These are phyloP conservation scores for Pythium sukuiense DNA, from an alignment of 352 stramenopile species.

Conservation along the genomic window DNA sequence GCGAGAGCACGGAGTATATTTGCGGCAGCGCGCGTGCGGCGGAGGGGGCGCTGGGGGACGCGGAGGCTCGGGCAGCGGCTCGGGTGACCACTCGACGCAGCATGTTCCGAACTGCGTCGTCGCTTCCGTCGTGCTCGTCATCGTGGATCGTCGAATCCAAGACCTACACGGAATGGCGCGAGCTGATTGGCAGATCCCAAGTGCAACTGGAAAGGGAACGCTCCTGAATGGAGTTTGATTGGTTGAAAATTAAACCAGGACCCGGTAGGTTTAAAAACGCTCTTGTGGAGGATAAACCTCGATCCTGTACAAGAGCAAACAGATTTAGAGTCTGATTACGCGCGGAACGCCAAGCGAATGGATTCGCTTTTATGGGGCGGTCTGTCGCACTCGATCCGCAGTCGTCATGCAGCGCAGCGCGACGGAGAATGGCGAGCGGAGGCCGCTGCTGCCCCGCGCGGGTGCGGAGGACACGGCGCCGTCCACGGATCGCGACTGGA, in stretches of 20 bases:
- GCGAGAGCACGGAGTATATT: neutral
- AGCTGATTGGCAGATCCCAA: constrained; percentile 7
- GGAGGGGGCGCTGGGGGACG: neutral
- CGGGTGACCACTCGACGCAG: constrained; percentile 9
- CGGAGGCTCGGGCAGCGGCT: neutral
- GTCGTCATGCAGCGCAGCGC: constrained; percentile 7
- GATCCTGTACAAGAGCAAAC: neutral
- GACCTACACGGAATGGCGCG: neutral
- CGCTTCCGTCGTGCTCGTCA: neutral
- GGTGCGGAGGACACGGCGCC: too few relatives aligned
- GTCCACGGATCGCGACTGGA: constrained; percentile 5
- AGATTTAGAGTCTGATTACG: constrained; percentile 8
- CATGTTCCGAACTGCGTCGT: constrained; percentile 14
- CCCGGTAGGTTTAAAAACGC: neutral
- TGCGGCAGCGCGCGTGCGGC: neutral
- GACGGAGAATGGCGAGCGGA: constrained; percentile 14
- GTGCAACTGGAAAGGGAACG: neutral
- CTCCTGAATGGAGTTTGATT: neutral
- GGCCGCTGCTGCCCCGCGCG: constrained; percentile 18
- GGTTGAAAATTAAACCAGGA: neutral
- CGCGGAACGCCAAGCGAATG: neutral
- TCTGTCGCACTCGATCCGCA: neutral
- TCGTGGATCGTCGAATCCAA: neutral
- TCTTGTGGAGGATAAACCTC: constrained; percentile 1
- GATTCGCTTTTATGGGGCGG: constrained; percentile 1